A percentile compares a stretch with the other conserved stretches of the same genome.
Conservation (phyloP, 345 rosid species). For the Brassica juncea region DNA sequence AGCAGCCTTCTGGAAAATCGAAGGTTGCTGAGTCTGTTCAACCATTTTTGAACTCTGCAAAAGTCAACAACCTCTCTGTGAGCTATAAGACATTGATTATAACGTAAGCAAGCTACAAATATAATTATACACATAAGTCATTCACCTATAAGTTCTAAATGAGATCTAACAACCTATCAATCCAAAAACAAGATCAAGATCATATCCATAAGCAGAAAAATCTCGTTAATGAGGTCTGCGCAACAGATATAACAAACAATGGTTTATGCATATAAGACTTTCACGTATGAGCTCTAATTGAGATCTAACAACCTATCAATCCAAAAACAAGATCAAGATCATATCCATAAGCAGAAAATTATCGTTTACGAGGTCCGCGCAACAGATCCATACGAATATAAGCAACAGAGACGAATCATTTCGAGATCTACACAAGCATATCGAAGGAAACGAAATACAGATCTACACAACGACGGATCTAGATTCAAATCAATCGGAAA, state of each 20-base stretch:
- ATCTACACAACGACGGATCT: neutral
- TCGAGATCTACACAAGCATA: neutral
- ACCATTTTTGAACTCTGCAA: constrained; percentile 64
- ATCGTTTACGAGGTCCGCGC: neutral
- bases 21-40: constrained; percentile 72
- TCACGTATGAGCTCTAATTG: too few relatives aligned
- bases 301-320: neutral
- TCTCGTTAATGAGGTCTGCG: neutral
- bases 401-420: neutral
- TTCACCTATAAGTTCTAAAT: too few relatives aligned
- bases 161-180: neutral
- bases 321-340: neutral
- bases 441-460: neutral
- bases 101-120: too few relatives aligned
- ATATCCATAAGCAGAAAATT: neutral
- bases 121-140: too few relatives aligned
- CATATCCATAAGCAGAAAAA: neutral
- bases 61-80: neutral
- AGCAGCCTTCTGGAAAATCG: constrained; percentile 64
- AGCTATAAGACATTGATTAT: neutral
- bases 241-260: constrained; percentile 6
- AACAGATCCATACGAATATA: constrained; percentile 18
- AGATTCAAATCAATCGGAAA: neutral
- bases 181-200: neutral
- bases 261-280: too few relatives aligned